These are phyloP conservation scores for Starmera quercuum DNA, from an alignment of 805 yeast species.

Conservation along the genomic window DNA sequence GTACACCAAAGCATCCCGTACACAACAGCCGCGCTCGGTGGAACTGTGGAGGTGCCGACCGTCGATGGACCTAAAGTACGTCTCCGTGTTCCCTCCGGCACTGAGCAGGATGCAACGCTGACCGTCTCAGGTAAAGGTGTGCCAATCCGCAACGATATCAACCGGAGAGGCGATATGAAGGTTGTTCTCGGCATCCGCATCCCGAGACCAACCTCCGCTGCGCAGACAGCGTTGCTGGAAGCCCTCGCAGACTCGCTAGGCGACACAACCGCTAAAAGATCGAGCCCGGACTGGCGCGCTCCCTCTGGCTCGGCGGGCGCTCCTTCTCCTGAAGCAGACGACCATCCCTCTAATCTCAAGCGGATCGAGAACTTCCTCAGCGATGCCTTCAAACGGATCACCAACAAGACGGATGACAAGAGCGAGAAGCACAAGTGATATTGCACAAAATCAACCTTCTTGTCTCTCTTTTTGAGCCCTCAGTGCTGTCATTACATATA, in stretches of 20 bases:
- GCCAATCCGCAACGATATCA: conserved; percentile 48
- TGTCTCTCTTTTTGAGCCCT: too few relatives aligned
- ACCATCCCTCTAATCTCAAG: conserved; percentile 40
- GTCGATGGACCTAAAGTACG: conserved; percentile 72
- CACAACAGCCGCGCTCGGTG: conserved; percentile 97
- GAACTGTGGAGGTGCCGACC: conserved; percentile 85
- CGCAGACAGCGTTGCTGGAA: conserved; percentile 84
- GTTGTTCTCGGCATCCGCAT: conserved; percentile 67
- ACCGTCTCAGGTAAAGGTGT: conserved; percentile 84
- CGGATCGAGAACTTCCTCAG: conserved; percentile 47
- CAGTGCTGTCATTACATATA: too few relatives aligned
- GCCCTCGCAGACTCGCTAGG: conserved; percentile 88
- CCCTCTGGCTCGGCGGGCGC: neutral
- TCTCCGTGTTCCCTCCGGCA: conserved; percentile 76
- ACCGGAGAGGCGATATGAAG: conserved; percentile 72
- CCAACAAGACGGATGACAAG: conserved; percentile 9
- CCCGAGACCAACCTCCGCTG: conserved; percentile 67
- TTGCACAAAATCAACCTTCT: too few relatives aligned
- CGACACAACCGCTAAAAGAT: conserved; percentile 71
- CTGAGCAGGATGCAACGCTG: conserved; percentile 66
- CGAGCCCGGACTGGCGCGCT: conserved; percentile 19
- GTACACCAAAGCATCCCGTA: conserved; percentile 66
- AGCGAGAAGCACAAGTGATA: neutral
- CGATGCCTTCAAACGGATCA: conserved; percentile 38
- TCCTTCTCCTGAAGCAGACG: conserved; percentile 11